Conservation (phyloP, 2,329 filamentous ascomycete species). For the Ophiosphaerella narmari region DNA sequence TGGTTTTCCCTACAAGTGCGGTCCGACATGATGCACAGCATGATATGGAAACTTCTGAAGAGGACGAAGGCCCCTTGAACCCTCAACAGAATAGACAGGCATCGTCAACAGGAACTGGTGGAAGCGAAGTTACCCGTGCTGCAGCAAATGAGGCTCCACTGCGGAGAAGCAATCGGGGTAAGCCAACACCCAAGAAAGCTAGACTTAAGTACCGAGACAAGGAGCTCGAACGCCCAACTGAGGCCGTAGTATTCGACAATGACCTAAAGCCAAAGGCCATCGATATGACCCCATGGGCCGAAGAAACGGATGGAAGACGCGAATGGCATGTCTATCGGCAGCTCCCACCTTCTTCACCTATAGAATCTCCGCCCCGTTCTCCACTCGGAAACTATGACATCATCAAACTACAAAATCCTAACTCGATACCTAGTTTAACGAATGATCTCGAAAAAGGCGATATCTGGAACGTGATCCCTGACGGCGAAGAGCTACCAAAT, state of each 20-base stretch:
- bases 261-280: not conserved
- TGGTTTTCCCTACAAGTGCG: not conserved
- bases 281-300: not conserved
- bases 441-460: not conserved
- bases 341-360: slow-evolving; percentile 1
- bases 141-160: too few species aligned
- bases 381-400: not conserved
- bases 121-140: too few species aligned
- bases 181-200: too few species aligned
- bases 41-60: not conserved
- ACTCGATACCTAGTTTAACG: not conserved
- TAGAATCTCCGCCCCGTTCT: slow-evolving; percentile 9
- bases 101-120: too few species aligned
- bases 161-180: too few species aligned
- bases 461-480: not conserved
- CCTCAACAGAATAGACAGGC: too few species aligned
- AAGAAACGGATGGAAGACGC: slow-evolving; percentile 9
- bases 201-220: too few species aligned
- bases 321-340: slow-evolving; percentile 6
- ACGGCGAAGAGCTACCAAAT: not conserved
- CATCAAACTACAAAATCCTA: not conserved
- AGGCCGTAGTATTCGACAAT: not conserved
- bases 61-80: too few species aligned
- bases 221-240: too few species aligned
- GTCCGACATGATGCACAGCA: not conserved